Base-by-base conservation (phyloP, 371 early-diverging fungal species). In the Mycotypha africana region DNA sequence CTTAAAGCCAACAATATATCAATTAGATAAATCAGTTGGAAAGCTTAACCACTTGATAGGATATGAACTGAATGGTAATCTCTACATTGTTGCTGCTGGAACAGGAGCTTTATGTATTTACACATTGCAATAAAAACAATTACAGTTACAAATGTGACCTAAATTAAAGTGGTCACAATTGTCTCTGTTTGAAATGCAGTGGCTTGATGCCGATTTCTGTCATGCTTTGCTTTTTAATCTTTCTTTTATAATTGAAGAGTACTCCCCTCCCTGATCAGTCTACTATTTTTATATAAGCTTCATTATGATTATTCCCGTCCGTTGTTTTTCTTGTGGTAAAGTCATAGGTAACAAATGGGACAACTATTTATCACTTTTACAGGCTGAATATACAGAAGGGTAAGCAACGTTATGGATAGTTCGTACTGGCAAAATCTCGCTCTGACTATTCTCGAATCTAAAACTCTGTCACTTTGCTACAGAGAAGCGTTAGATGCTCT, bases 331-430 rank as follows among this genome's bases (percentile, higher is more conserved):
- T 28, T 89, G 99, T 76, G 98, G 97, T 53, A 99, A 99, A 76
- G 98, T 98, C 46, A 87, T 99, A 56, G 97, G 98, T 43, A 89
- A 96, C 83, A 92, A 91, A 67, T 99, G 97, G 97, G 95, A 97
- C 52, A 69, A 78, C 56, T 99, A 98, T 68, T 77, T 95, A 51
- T 76, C 81, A 40, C 76, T 92, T 26, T 65, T 95, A 43, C 88
- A 87, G 53, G 62, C 76, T 19, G 88, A 87, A 36, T 82, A 82
- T 49, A 74, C 78, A 21, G 89, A 92, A 71, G 84, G 89, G 78
- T 86, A 85, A 15, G n/a, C n/a, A n/a, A n/a, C n/a, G n/a, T n/a
- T n/a, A n/a, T n/a, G n/a, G n/a, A n/a, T n/a, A n/a, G n/a, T n/a
- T n/a, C n/a, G n/a, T n/a, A n/a, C n/a, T n/a, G n/a, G n/a, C n/a